phyloP scores from a whole-genome alignment of 805 yeast species.

The Candida rishiriensis region DNA sequence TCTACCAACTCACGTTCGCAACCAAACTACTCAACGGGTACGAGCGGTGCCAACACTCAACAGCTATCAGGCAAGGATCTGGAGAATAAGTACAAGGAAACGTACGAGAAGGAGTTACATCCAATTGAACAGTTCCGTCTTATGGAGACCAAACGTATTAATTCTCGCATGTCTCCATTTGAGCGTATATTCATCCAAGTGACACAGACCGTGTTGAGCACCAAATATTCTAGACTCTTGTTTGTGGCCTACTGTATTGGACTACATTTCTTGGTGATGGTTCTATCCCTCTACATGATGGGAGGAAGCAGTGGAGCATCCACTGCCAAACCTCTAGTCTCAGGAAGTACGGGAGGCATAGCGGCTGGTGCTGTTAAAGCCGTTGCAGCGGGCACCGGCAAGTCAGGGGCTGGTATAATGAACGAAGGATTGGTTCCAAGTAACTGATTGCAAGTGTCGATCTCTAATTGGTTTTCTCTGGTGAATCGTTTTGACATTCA shows the following conservation, averaged over 20 bases:
- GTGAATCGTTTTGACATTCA: not conserved
- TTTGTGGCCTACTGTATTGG: slow-evolving; percentile 72
- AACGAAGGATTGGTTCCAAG: not conserved
- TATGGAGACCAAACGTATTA: slow-evolving; percentile 70
- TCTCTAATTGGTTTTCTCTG: not conserved
- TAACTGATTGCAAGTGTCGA: not conserved
- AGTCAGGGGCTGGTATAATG: not conserved
- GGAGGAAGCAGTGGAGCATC: slow-evolving; percentile 13
- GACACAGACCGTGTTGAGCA: slow-evolving; percentile 72
- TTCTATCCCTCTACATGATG: slow-evolving; percentile 53
- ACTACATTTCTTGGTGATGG: slow-evolving; percentile 68
- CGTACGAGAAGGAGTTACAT: slow-evolving; percentile 73
- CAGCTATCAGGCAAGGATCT: slow-evolving; percentile 23
- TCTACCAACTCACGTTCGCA: slow-evolving; percentile 5
- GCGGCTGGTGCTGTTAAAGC: slow-evolving; percentile 23
- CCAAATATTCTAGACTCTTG: slow-evolving; percentile 63
- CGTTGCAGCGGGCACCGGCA: slow-evolving; percentile 10
- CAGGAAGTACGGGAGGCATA: slow-evolving; percentile 26
- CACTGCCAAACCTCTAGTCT: slow-evolving; percentile 9
- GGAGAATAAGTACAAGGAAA: slow-evolving; percentile 57
- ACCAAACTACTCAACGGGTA: slow-evolving; percentile 15
- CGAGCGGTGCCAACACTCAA: slow-evolving; percentile 14
- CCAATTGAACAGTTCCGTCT: slow-evolving; percentile 81
- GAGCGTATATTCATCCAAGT: slow-evolving; percentile 74
- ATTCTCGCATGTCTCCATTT: slow-evolving; percentile 65